phyloP scores from a whole-genome alignment of 805 yeast species.

The Candida oleophila region DNA sequence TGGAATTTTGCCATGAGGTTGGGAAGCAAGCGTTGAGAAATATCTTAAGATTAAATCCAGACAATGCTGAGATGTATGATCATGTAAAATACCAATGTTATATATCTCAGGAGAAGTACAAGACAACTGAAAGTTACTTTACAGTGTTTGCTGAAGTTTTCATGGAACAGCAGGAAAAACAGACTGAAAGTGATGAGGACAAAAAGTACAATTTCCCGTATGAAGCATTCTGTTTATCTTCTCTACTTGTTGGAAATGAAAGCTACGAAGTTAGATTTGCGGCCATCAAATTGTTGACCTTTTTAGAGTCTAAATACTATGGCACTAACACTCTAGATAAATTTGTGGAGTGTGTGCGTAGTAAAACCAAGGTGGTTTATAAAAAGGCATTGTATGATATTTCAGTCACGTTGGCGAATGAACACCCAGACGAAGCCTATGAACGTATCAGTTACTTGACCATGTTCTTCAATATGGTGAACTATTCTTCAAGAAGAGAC shows the following conservation, averaged over 20 bases:
- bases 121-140: slow-evolving; percentile 68
- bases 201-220: slow-evolving; percentile 36
- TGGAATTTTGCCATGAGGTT: slow-evolving; percentile 54
- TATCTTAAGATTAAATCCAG: slow-evolving; percentile 59
- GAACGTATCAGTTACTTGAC: slow-evolving; percentile 71
- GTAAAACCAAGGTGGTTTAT: slow-evolving; percentile 77
- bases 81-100: slow-evolving; percentile 76
- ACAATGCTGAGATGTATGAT: slow-evolving; percentile 48
- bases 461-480: slow-evolving; percentile 58
- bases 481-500: slow-evolving; percentile 67
- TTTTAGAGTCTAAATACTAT: slow-evolving; percentile 50
- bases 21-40: slow-evolving; percentile 74
- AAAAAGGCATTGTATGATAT: slow-evolving; percentile 82
- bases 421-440: slow-evolving; percentile 57
- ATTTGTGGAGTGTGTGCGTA: slow-evolving; percentile 69
- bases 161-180: slow-evolving; percentile 34
- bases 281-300: slow-evolving; percentile 70
- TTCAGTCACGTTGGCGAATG: slow-evolving; percentile 65
- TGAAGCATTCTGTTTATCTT: slow-evolving; percentile 70
- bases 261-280: slow-evolving; percentile 63
- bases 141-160: slow-evolving; percentile 67
- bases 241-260: slow-evolving; percentile 77
- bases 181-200: neutral
- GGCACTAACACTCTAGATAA: slow-evolving; percentile 53
- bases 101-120: slow-evolving; percentile 46